A percentile compares a stretch with the other conserved stretches of the same genome.
These are phyloP conservation scores for Tripterygium wilfordii DNA, from an alignment of 177 flowering plant species.

Conservation along the genomic window DNA sequence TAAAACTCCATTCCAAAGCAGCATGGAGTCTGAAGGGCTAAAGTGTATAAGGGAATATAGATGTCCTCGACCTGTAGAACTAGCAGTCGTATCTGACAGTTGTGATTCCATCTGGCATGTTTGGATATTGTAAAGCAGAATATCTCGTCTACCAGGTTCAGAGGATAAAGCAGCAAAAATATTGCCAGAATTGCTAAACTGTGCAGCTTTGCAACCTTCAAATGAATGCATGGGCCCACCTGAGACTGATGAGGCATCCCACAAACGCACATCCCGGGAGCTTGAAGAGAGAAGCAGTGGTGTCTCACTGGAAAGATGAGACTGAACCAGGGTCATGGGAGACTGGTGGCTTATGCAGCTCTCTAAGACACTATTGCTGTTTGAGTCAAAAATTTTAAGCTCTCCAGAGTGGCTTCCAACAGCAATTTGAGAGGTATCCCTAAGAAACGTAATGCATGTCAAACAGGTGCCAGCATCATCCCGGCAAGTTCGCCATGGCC, in stretches of 20 bases:
- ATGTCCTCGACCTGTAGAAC: constrained; percentile 55
- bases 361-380: constrained; percentile 62
- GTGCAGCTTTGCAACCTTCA: constrained; percentile 83
- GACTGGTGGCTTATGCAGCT: constrained; percentile 68
- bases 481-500: constrained; percentile 92
- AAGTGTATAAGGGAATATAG: constrained; percentile 72
- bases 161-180: constrained; percentile 71
- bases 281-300: constrained; percentile 81
- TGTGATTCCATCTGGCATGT: constrained; percentile 54
- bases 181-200: constrained; percentile 72
- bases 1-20: constrained; percentile 89
- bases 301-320: constrained; percentile 41
- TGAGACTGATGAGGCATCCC: constrained; percentile 78
- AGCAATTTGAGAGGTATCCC: constrained; percentile 66
- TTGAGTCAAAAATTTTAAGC: constrained; percentile 75
- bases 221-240: constrained; percentile 70
- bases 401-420: constrained; percentile 83
- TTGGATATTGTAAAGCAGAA: constrained; percentile 76
- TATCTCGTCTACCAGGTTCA: constrained; percentile 56
- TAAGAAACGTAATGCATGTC: constrained; percentile 75
- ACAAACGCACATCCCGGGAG: constrained; percentile 65
- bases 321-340: constrained; percentile 65
- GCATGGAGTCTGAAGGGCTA: constrained; percentile 76
- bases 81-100: constrained; percentile 44
- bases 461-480: constrained; percentile 68